Percentiles rank a stretch among this genome's conserved stretches.
These are phyloP conservation scores for Apiospora pterosperma DNA, from an alignment of 2,329 filamentous ascomycete genomes.

Conservation along the genomic window DNA sequence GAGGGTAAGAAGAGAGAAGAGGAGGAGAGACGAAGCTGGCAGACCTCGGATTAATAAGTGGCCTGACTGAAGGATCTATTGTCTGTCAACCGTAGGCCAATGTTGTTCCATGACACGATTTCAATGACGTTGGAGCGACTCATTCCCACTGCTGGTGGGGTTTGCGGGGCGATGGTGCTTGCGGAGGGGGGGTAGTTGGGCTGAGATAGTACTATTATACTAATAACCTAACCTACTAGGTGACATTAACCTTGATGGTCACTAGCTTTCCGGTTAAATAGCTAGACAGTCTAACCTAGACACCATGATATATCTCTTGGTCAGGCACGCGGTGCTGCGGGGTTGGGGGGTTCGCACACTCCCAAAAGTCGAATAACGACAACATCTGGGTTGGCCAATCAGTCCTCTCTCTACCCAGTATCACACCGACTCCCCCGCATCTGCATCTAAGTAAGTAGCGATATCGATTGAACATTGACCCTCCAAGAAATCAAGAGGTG, in stretches of 20 bases:
- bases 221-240: no score
- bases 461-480: background rate
- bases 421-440: background rate
- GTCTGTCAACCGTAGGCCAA: background rate
- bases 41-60: background rate
- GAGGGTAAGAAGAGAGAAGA: background rate
- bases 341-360: background rate
- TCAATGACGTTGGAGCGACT: background rate
- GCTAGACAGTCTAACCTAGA: no score
- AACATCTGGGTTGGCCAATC: background rate
- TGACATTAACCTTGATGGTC: no score
- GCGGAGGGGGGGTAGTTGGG: background rate
- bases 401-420: background rate
- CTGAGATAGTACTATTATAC: background rate
- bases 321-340: background rate
- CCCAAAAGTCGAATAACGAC: background rate
- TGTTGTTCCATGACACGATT: background rate
- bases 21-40: background rate
- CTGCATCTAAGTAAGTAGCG: no score
- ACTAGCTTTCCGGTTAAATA: no score
- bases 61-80: background rate
- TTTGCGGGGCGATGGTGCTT: background rate
- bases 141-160: background rate
- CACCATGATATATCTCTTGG: background rate
- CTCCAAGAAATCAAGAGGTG: background rate